phyloP scores from a whole-genome alignment of 2,329 filamentous ascomycete genomes.

The Lizonia empirigonia region DNA sequence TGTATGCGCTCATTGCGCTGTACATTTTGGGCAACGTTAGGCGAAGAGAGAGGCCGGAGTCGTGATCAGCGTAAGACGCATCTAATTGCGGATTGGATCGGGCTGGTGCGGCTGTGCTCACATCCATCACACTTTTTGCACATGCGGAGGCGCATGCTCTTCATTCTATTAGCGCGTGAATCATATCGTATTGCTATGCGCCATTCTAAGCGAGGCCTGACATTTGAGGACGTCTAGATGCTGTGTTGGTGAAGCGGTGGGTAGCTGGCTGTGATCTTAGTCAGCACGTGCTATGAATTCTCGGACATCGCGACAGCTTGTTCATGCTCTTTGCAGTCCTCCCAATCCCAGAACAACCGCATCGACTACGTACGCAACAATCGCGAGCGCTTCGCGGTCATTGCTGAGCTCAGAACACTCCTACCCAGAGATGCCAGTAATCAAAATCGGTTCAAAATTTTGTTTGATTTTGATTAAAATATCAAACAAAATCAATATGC shows the following conservation, averaged over 20 bases:
- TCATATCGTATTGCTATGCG: too few relatives aligned
- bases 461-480: too few relatives aligned
- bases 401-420: too few relatives aligned
- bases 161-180: neutral
- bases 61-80: neutral
- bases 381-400: too few relatives aligned
- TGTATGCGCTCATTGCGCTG: slow-evolving; percentile 7
- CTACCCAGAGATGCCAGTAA: too few relatives aligned
- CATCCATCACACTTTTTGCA: neutral
- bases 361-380: neutral
- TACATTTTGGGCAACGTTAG: slow-evolving; percentile 4
- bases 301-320: neutral
- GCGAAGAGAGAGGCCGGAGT: slow-evolving; percentile 3
- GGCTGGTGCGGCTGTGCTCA: neutral
- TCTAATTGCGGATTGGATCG: neutral
- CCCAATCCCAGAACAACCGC: neutral
- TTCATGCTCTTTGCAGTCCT: neutral
- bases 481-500: too few relatives aligned
- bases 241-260: too few relatives aligned
- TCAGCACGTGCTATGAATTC: neutral
- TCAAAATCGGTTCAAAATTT: too few relatives aligned
- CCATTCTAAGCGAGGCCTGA: too few relatives aligned
- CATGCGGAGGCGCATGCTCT: neutral
- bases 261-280: neutral
- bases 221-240: too few relatives aligned